Conservation (phyloP, 2,329 filamentous ascomycete genomes). For the Blastomyces percursus region DNA sequence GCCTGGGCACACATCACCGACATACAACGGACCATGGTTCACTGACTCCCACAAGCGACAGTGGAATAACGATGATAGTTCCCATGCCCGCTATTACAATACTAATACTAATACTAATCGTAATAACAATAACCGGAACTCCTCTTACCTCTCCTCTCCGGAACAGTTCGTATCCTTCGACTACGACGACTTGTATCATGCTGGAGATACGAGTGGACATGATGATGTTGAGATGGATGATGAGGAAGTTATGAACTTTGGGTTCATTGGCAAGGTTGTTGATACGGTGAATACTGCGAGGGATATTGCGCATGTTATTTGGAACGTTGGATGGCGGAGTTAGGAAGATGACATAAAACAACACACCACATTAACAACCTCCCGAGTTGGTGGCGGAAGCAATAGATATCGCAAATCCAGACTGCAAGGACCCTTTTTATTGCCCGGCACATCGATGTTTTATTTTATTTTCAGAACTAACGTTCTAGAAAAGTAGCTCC, state of each 20-base stretch:
- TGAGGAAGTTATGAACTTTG: constrained; percentile 3
- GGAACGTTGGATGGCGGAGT: constrained; percentile 18
- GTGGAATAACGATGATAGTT: background rate
- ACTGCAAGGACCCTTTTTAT: too few species aligned
- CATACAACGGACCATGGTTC: constrained; percentile 2
- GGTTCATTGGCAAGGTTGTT: constrained; percentile 14
- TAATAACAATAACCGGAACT: background rate
- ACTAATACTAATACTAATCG: background rate
- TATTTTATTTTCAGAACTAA: too few species aligned
- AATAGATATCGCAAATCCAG: too few species aligned
- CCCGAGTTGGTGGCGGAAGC: too few species aligned
- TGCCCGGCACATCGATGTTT: too few species aligned
- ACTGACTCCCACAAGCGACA: constrained; percentile 21
- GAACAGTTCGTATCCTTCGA: constrained; percentile 11
- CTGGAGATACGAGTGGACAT: background rate
- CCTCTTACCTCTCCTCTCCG: constrained; percentile 9
- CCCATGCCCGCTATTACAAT: background rate
- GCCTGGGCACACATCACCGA: background rate
- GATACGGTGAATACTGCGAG: constrained; percentile 17
- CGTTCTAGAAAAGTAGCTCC: too few species aligned
- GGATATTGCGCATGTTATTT: constrained; percentile 19
- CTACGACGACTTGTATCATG: constrained; percentile 7
- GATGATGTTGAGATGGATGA: constrained; percentile 2
- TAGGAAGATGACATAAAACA: background rate
- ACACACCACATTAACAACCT: too few species aligned